Conservation (phyloP, 768 basidiomycete genomes). For the Lentinus tigrinus region DNA sequence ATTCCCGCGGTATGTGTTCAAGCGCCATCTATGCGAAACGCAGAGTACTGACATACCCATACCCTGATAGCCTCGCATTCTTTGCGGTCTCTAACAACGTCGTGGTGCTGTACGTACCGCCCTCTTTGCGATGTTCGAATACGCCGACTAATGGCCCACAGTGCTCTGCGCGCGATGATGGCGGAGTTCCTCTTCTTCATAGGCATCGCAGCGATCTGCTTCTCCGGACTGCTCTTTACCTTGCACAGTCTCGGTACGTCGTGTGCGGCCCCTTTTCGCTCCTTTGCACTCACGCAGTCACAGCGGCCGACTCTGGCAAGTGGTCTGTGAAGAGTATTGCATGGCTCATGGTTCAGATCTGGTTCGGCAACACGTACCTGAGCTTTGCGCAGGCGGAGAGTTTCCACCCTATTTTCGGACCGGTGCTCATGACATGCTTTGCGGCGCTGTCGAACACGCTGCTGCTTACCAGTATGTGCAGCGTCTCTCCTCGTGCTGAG, state of each 20-base stretch:
- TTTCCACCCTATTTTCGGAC: conserved; percentile 63
- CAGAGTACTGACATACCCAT: background rate
- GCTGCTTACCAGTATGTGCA: conserved; percentile 68
- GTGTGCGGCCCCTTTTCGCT: background rate
- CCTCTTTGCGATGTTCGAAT: background rate
- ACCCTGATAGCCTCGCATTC: conserved; percentile 61
- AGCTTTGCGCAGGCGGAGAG: conserved; percentile 42
- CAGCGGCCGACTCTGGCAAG: conserved; percentile 28
- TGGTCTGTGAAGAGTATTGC: conserved; percentile 55
- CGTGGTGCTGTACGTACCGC: conserved; percentile 60
- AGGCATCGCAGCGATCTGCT: conserved; percentile 71
- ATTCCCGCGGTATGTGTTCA: conserved; percentile 62
- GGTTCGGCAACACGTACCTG: conserved; percentile 79
- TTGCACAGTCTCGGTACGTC: conserved; percentile 48
- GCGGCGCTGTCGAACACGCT: conserved; percentile 79
- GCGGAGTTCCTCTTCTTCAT: conserved; percentile 79
- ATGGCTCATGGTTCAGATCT: conserved; percentile 85
- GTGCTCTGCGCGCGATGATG: conserved; percentile 81
- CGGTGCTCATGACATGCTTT: conserved; percentile 76
- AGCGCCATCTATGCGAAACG: background rate
- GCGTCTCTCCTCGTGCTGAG: background rate
- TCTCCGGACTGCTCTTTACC: conserved; percentile 71
- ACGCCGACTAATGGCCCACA: too few species aligned
- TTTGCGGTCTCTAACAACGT: conserved; percentile 79
- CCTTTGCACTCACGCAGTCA: background rate